Evolutionary conservation across 1,139 yeast genomes (phyloP).

Genomic region (Trichomonascaceae sp.): DNA sequence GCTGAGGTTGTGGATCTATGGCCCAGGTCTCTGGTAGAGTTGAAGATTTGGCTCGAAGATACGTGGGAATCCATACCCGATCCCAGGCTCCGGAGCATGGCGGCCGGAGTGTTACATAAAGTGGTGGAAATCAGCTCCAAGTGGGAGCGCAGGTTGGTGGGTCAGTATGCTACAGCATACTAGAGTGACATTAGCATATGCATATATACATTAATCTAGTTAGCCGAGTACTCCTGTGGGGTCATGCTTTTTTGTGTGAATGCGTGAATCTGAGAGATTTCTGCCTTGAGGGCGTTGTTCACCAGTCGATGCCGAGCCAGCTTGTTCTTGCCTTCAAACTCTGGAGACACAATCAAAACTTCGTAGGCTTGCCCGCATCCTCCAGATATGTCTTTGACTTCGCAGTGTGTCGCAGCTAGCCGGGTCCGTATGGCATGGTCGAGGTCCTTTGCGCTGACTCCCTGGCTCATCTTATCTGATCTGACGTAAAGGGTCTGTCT

Average conservation of each 20-base stretch:
- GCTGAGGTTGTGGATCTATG: slow-evolving; percentile 32
- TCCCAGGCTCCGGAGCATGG: slow-evolving; percentile 32
- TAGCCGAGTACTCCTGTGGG: slow-evolving; percentile 1
- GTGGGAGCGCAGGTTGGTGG: slow-evolving; percentile 17
- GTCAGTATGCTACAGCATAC: slow-evolving; percentile 8
- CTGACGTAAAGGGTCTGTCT: slow-evolving; percentile 1
- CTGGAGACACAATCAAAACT: slow-evolving; percentile 65
- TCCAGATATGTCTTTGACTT: slow-evolving; percentile 32
- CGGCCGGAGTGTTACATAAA: slow-evolving; percentile 38
- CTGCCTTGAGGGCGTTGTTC: slow-evolving; percentile 64
- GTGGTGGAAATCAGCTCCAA: slow-evolving; percentile 25
- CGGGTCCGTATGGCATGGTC: slow-evolving; percentile 20
- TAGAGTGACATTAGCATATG: neutral
- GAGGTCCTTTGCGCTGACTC: slow-evolving; percentile 12
- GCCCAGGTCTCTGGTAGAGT: slow-evolving; percentile 24
- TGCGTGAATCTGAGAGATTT: slow-evolving; percentile 80
- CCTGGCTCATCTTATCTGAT: too few species aligned
- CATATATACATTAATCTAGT: neutral
- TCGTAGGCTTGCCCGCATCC: slow-evolving; percentile 84
- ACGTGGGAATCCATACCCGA: slow-evolving; percentile 38
- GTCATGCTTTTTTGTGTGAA: slow-evolving; percentile 71
- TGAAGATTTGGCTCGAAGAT: slow-evolving; percentile 31
- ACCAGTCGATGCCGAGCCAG: slow-evolving; percentile 79
- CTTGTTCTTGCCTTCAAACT: slow-evolving; percentile 72
- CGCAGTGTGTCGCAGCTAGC: slow-evolving; percentile 26